Evolutionary conservation across 768 basidiomycete species (phyloP), one percentile per base, ranked within the genome.

Genomic region (Mycena polygramma): DNA sequence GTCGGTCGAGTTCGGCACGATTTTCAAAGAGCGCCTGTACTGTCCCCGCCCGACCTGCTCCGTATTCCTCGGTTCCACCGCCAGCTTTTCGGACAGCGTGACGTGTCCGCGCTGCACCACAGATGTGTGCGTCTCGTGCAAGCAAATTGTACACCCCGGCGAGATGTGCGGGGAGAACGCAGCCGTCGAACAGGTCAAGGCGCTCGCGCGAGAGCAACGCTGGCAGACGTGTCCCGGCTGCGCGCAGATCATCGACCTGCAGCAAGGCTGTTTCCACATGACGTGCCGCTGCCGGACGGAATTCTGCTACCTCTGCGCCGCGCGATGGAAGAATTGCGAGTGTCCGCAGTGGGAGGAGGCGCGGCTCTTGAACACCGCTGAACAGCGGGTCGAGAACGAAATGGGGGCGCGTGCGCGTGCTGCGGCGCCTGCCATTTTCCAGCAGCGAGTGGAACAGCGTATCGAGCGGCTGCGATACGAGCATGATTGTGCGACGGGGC

Each of bases 201-300:
- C 80, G 5, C 82, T 90, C 4, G 90, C 89, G 0, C 74, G 74
- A 2, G 71, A 80, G 39, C 69, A 85, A 55, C 79, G 80, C 14
- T 92, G 89, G 90, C 88, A 91, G 73, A 91, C 88, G 0, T 92
- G 91, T 74, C 90, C 90, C 0, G 83, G 83, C 7, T 92, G 91
- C 73, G 74, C 82, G 7, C 79, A 83, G 19, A 82, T 92, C 57
- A 83, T 92, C 46, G 91, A 92, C 70, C 82, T 90, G 19, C 74
- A 79, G 20, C 73, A 81, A 7, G 91, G 91, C 0, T 92, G 91
- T 69, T 89, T 86, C 75, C 91, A 92, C 57, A 91, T 92, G 80
- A 90, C 85, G 17, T 92, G 91, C 69, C 82, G 84, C 24, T 91
- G 90, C 75, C 77, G 82, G 8, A 80, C 83, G 0, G 75, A 92